Conservation (phyloP, 2,329 filamentous ascomycete genomes). For the Exophiala lecanii-corni region DNA sequence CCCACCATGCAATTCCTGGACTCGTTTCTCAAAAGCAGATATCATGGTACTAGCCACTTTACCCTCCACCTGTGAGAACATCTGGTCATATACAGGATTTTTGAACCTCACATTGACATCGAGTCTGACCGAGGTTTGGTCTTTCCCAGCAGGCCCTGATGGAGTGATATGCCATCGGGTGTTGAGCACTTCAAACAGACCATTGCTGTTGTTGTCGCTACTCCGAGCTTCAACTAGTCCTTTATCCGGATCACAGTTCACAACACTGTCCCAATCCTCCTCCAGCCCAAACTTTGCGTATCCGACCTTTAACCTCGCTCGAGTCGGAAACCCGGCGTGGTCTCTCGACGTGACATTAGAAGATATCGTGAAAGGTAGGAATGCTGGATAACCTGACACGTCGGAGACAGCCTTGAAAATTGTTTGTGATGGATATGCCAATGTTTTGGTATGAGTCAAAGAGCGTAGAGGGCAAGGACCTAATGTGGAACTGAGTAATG, state of each 20-base stretch:
- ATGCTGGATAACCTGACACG: conserved; percentile 74
- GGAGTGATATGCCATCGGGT: conserved; percentile 42
- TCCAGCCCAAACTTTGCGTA: conserved; percentile 67
- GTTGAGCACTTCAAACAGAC: conserved; percentile 42
- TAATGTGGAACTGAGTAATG: conserved; percentile 23
- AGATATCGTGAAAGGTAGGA: conserved; percentile 84
- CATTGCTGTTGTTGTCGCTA: conserved; percentile 53
- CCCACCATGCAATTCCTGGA: conserved; percentile 48
- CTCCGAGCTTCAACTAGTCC: conserved; percentile 67
- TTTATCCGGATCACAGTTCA: conserved; percentile 68
- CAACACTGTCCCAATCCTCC: conserved; percentile 74
- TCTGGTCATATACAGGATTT: conserved; percentile 79
- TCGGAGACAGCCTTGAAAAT: conserved; percentile 87
- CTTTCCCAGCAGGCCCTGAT: conserved; percentile 27
- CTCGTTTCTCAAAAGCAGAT: conserved; percentile 82
- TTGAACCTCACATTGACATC: conserved; percentile 76
- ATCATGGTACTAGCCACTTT: conserved; percentile 87
- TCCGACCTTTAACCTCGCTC: conserved; percentile 76
- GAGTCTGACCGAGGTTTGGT: conserved; percentile 69
- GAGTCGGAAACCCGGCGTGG: conserved; percentile 53
- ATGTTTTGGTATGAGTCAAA: conserved; percentile 67
- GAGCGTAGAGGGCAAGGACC: conserved; percentile 46
- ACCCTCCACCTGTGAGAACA: conserved; percentile 76
- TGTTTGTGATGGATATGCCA: conserved; percentile 65
- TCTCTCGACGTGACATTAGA: conserved; percentile 76